Percentiles rank a stretch among this genome's conserved stretches.
These are phyloP conservation scores for Gossypium raimondii DNA, from an alignment of 345 rosid genomes.

Conservation along the genomic window DNA sequence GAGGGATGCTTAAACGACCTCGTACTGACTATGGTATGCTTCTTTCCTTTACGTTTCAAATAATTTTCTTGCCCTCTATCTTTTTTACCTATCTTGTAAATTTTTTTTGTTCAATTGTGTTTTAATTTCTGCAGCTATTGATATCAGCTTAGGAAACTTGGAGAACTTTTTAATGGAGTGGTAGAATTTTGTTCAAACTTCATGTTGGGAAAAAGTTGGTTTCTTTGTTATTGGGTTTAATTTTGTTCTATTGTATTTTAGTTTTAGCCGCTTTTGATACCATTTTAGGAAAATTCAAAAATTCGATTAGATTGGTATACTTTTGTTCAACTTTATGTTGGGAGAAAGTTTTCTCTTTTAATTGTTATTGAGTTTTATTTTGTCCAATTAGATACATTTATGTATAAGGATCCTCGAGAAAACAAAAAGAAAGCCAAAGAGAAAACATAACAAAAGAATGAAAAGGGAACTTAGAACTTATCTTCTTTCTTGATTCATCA, in stretches of 20 bases:
- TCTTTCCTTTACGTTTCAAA: not conserved
- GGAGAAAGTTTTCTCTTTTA: not conserved
- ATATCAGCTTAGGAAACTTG: too few relatives aligned
- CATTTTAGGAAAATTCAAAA: not conserved
- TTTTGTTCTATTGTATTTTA: not conserved
- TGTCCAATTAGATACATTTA: not conserved
- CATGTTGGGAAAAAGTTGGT: too few relatives aligned
- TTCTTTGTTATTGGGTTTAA: too few relatives aligned
- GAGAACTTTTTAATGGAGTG: too few relatives aligned
- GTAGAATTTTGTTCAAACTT: too few relatives aligned
- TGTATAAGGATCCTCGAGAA: not conserved
- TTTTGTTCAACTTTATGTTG: not conserved
- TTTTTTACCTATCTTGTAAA: not conserved
- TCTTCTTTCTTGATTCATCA: not conserved
- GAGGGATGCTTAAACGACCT: constrained; percentile 49
- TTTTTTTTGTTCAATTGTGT: not conserved
- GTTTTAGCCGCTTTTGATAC: not conserved
- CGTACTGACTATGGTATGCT: constrained; percentile 57
- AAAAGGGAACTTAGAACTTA: too few relatives aligned
- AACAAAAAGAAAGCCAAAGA: too few relatives aligned
- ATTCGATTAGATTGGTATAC: not conserved
- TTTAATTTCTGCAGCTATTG: too few relatives aligned
- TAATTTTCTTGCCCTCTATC: not conserved
- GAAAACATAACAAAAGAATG: too few relatives aligned
- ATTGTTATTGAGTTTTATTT: not conserved